These are phyloP conservation scores for Akanthomyces dipterigenus DNA, from an alignment of 2,329 filamentous ascomycete genomes.

Conservation along the genomic window DNA sequence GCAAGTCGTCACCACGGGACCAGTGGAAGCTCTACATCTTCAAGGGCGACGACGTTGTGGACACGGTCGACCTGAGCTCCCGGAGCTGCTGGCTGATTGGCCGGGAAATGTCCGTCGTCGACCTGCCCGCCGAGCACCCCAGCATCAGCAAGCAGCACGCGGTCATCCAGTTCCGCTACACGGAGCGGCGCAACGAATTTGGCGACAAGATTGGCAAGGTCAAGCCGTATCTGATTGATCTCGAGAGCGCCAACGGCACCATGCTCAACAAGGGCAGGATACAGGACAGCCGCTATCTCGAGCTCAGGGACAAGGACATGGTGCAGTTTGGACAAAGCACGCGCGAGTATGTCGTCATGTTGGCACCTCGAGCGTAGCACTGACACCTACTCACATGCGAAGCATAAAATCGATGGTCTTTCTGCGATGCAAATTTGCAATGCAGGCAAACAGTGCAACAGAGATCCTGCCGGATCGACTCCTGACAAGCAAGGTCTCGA, in stretches of 20 bases:
- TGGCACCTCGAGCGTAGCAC: slow-evolving; percentile 45
- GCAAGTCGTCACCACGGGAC: slow-evolving; percentile 73
- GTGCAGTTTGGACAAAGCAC: slow-evolving; percentile 81
- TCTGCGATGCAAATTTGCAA: neutral
- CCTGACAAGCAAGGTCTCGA: neutral
- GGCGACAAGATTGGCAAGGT: slow-evolving; percentile 76
- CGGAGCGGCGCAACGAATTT: slow-evolving; percentile 77
- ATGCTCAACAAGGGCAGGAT: slow-evolving; percentile 69
- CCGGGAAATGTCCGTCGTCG: slow-evolving; percentile 71
- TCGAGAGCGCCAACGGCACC: slow-evolving; percentile 91
- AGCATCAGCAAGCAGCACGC: slow-evolving; percentile 95
- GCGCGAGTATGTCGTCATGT: slow-evolving; percentile 93
- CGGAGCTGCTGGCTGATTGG: slow-evolving; percentile 91
- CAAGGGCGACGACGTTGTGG: slow-evolving; percentile 72
- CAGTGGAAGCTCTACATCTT: slow-evolving; percentile 91
- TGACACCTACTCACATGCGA: neutral
- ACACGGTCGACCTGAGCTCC: slow-evolving; percentile 68
- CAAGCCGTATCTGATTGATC: slow-evolving; percentile 83
- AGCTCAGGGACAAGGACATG: slow-evolving; percentile 83
- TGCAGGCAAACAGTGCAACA: neutral
- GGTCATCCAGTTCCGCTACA: slow-evolving; percentile 84
- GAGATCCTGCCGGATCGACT: neutral
- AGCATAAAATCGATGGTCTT: neutral
- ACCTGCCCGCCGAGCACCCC: slow-evolving; percentile 79
- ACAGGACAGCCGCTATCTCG: slow-evolving; percentile 72